phyloP scores from a whole-genome alignment of 768 basidiomycete species.

The Tylopilus plumbeoviolaceoides region DNA sequence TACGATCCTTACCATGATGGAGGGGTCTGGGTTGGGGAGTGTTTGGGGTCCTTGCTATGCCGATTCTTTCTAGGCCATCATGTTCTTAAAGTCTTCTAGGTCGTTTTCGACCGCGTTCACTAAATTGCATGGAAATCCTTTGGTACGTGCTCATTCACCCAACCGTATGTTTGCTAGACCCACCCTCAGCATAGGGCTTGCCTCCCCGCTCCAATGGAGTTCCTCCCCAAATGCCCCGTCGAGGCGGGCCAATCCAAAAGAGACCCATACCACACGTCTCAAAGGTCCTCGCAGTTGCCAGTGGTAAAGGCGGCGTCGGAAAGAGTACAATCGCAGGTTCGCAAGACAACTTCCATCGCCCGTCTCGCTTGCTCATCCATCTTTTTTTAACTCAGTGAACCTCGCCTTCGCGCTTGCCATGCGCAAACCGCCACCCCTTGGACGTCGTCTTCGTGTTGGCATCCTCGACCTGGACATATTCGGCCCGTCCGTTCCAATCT shows the following conservation, averaged over 20 bases:
- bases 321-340: constrained; percentile 90
- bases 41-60: not conserved
- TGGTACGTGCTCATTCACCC: constrained; percentile 36
- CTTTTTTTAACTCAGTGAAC: constrained; percentile 50
- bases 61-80: not conserved
- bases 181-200: constrained; percentile 30
- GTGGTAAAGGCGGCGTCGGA: constrained; percentile 94
- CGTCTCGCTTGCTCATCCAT: constrained; percentile 7
- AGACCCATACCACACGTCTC: constrained; percentile 67
- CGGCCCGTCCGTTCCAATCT: constrained; percentile 88
- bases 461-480: constrained; percentile 94
- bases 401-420: constrained; percentile 72
- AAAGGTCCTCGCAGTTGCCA: constrained; percentile 79
- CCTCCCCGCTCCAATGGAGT: constrained; percentile 33
- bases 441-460: constrained; percentile 62
- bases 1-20: constrained; percentile 10
- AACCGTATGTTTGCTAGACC: constrained; percentile 7
- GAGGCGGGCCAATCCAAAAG: constrained; percentile 50
- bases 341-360: constrained; percentile 11
- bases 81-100: constrained; percentile 13
- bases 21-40: too few species aligned
- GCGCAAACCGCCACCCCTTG: constrained; percentile 30
- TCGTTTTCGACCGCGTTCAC: constrained; percentile 14
- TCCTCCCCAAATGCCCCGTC: constrained; percentile 56
- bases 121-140: constrained; percentile 49